Evolutionary conservation across 1,284 basidiomycete genomes (phyloP).

Genomic region (Singerocomus inundabilis): DNA sequence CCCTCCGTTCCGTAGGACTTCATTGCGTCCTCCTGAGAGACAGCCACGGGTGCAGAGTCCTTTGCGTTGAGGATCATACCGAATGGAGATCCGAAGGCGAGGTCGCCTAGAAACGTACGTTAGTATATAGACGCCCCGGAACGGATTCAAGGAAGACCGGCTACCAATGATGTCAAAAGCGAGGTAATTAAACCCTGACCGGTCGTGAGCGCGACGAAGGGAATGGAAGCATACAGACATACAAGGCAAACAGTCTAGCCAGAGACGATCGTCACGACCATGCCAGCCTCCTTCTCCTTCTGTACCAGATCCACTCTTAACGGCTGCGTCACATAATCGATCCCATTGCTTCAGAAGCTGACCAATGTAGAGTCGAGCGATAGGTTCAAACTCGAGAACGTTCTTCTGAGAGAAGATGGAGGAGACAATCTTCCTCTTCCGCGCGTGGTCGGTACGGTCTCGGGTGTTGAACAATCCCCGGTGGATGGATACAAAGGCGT

Average conservation of each 20-base stretch:
- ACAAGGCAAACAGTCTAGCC: slow-evolving; percentile 76
- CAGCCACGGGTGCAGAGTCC: slow-evolving; percentile 68
- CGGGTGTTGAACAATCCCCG: slow-evolving; percentile 86
- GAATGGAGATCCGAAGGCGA: slow-evolving; percentile 85
- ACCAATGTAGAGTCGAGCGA: slow-evolving; percentile 62
- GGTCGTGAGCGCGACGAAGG: slow-evolving; percentile 2
- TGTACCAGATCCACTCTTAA: slow-evolving; percentile 51
- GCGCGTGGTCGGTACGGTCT: slow-evolving; percentile 76
- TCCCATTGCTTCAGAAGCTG: slow-evolving; percentile 79
- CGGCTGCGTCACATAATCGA: slow-evolving; percentile 57
- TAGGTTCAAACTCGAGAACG: slow-evolving; percentile 79
- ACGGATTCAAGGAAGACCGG: background rate
- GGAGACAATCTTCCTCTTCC: slow-evolving; percentile 87
- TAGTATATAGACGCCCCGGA: slow-evolving; percentile 1
- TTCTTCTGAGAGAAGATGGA: slow-evolving; percentile 87
- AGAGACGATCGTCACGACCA: slow-evolving; percentile 59
- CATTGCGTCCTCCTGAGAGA: slow-evolving; percentile 50
- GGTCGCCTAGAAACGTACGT: slow-evolving; percentile 48
- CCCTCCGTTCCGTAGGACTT: slow-evolving; percentile 51
- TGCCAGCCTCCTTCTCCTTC: slow-evolving; percentile 70
- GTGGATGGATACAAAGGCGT: slow-evolving; percentile 71
- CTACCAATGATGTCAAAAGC: slow-evolving; percentile 84
- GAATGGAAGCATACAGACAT: slow-evolving; percentile 22
- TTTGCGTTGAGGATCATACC: slow-evolving; percentile 82
- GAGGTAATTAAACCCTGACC: slow-evolving; percentile 70